phyloP scores from a whole-genome alignment of 106 monocot species.

The Dioscorea zingiberensis region DNA sequence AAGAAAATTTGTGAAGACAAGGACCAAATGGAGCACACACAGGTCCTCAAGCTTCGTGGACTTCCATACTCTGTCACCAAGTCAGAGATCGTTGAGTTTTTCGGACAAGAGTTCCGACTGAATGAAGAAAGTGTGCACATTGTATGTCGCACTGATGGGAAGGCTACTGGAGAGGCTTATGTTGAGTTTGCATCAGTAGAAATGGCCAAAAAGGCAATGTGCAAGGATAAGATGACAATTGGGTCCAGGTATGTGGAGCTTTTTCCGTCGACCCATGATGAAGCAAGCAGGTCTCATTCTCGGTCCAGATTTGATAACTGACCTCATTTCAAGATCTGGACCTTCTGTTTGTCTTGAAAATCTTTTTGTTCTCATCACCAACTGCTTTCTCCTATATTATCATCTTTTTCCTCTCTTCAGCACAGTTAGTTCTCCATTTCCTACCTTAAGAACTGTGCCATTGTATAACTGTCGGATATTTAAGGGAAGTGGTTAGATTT shows the following conservation, averaged over 20 bases:
- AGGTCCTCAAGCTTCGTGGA: constrained; percentile 15
- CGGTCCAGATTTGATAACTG: not conserved
- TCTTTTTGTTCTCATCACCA: too few relatives aligned
- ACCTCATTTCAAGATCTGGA: too few relatives aligned
- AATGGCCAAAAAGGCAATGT: constrained; percentile 12
- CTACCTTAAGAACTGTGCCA: too few relatives aligned
- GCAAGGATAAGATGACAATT: constrained; percentile 14
- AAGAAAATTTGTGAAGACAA: constrained; percentile 5
- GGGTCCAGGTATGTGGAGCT: constrained; percentile 18
- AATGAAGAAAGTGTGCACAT: constrained; percentile 3
- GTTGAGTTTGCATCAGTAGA: constrained; percentile 8
- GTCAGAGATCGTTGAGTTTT: constrained; percentile 15
- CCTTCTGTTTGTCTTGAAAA: too few relatives aligned
- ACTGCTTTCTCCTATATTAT: too few relatives aligned
- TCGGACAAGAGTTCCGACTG: constrained; percentile 11
- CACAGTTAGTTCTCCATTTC: too few relatives aligned
- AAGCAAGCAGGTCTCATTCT: not conserved
- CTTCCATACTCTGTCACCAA: constrained; percentile 15
- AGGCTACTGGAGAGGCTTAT: constrained; percentile 12
- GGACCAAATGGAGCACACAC: constrained; percentile 8
- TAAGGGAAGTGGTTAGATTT: too few relatives aligned
- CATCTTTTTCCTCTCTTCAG: too few relatives aligned
- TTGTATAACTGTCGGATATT: too few relatives aligned
- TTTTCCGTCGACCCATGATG: constrained; percentile 3
- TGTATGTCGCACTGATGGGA: constrained; percentile 3